Evolutionary conservation across 805 yeast genomes (phyloP).

Genomic region (Starmera dryadoides): DNA sequence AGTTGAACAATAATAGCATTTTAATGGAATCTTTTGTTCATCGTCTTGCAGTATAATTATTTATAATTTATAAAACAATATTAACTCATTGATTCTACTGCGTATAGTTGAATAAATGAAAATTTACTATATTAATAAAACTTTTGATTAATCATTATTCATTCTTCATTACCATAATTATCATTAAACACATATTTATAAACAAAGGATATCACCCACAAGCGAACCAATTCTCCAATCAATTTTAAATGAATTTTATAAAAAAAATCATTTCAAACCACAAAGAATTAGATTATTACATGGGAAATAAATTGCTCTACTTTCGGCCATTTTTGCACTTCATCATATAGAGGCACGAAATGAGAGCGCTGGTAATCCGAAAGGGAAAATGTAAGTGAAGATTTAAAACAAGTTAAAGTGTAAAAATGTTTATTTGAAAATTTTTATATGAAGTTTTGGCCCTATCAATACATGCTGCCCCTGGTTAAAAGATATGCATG

Average conservation of each 20-base stretch:
- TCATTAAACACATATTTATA: background rate
- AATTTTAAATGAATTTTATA: background rate
- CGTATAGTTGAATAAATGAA: no score
- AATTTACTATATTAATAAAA: no score
- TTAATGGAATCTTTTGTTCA: no score
- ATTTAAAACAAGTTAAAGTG: constrained; percentile 3
- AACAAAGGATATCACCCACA: constrained; percentile 17
- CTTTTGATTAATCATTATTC: no score
- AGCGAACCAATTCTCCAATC: constrained; percentile 20
- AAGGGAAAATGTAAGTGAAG: constrained; percentile 15
- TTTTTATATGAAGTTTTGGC: no score
- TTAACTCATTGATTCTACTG: no score
- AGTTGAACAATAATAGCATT: no score
- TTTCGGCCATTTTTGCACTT: constrained; percentile 24
- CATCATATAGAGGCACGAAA: constrained; percentile 9
- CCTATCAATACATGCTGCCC: no score
- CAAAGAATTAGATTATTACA: constrained; percentile 19
- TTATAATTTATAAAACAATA: no score
- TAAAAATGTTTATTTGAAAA: no score
- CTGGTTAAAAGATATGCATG: no score
- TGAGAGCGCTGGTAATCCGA: constrained; percentile 24
- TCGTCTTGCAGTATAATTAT: no score
- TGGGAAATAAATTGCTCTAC: constrained; percentile 17
- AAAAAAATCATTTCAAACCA: background rate
- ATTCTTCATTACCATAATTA: background rate